Base-by-base conservation (phyloP, 2,329 filamentous ascomycete genomes). In the Colletotrichum acutatum region DNA sequence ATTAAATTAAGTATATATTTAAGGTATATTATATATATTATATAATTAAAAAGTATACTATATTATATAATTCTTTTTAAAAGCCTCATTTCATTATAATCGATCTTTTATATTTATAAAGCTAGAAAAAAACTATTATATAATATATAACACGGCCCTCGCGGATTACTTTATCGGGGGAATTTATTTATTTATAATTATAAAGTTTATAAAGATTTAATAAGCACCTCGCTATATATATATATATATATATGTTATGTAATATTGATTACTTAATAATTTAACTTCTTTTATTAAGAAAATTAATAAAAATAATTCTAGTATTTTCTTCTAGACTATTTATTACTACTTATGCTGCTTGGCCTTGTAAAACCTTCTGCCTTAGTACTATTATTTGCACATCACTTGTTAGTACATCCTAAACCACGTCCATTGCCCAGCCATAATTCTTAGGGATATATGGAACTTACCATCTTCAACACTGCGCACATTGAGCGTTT, bases 401-500 rank as follows among this genome's bases (percentile, higher is more conserved):
- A 19, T 19, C 5, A 19, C 2, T n/a, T 6, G 42, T 46, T 46
- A 46, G 42, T 19, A 46, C 9, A 46, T 46, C 16, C 19, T 16
- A 6, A 46, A 46, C 42, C 7, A 19, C 16, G 34, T 14, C 34
- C 6, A 46, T 60, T 32, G 16, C 26, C 16, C 14, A 26, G 28
- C 28, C 1, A 1, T 9, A 34, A 7, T 30, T n/a, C 32, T 11
- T 30, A 52, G 54, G 46, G 53, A 37, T 42, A 24, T 49, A 14
- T 26, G 37, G 22, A 54, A 77, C 80, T 71, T 85, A 92, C 94
- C 94, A 85, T 98, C 96, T 85, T 99, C 97, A 26, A 98, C 92
- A 49, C 97, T 88, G 70, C 94, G 90, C 75, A 97, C 84, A 80
- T 97, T 98, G 76, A 92, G 91, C 68, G 93, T 94, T 86, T 99